Conservation (phyloP, 2,329 filamentous ascomycete genomes). For the Ustulina deusta region DNA sequence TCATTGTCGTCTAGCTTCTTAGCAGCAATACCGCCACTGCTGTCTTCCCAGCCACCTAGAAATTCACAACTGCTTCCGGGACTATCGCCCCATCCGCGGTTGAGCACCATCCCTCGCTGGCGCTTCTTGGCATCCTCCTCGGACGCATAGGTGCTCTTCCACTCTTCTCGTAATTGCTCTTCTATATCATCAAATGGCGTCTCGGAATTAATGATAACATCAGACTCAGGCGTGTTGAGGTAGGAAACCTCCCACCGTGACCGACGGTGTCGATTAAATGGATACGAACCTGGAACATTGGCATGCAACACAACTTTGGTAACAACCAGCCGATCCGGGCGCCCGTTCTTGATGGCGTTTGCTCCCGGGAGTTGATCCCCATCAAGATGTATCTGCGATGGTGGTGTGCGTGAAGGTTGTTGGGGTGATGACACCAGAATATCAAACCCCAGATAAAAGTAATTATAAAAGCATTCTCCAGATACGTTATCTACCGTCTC, state of each 20-base stretch:
- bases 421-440: constrained; percentile 86
- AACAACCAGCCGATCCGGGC: constrained; percentile 78
- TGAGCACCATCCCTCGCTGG: constrained; percentile 85
- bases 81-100: constrained; percentile 90
- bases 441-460: constrained; percentile 96
- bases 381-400: constrained; percentile 55
- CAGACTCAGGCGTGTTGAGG: constrained; percentile 59
- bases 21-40: constrained; percentile 60
- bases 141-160: constrained; percentile 74
- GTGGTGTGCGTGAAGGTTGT: constrained; percentile 72
- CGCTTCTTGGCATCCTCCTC: constrained; percentile 63
- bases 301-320: constrained; percentile 94
- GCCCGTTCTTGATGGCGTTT: constrained; percentile 55
- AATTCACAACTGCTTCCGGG: constrained; percentile 90
- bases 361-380: constrained; percentile 47
- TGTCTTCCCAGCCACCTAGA: constrained; percentile 87
- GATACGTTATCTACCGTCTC: constrained; percentile 66
- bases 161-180: constrained; percentile 73
- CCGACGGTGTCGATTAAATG: constrained; percentile 93
- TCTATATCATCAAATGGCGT: constrained; percentile 82
- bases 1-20: constrained; percentile 67
- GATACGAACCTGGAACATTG: constrained; percentile 94
- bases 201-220: constrained; percentile 75
- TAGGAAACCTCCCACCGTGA: constrained; percentile 85
- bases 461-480: constrained; percentile 93